Evolutionary conservation across 2,329 filamentous ascomycete genomes (phyloP).

Genomic region (Proliferodiscus dingleyae): DNA sequence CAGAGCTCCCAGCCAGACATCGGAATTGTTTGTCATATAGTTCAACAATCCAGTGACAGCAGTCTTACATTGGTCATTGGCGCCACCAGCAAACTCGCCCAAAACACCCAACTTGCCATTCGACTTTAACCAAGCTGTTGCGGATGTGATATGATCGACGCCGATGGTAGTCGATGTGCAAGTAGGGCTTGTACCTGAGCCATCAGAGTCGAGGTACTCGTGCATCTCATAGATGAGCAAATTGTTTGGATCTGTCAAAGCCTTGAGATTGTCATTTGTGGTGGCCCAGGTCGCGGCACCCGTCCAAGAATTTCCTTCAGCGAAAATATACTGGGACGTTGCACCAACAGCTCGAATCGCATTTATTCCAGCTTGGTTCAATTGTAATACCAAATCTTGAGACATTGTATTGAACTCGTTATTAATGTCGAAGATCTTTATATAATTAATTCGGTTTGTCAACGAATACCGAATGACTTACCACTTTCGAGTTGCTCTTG

Average conservation of each 20-base stretch:
- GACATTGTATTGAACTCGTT: constrained; percentile 42
- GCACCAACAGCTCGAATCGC: constrained; percentile 40
- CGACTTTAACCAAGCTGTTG: constrained; percentile 48
- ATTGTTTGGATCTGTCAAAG: constrained; percentile 45
- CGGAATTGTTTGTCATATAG: constrained; percentile 42
- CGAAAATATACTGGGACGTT: constrained; percentile 52
- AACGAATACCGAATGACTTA: no score
- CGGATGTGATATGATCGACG: constrained; percentile 42
- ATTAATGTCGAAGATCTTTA: constrained; percentile 42
- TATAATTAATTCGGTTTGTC: no score
- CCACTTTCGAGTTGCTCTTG: constrained; percentile 33
- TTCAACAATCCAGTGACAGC: constrained; percentile 46
- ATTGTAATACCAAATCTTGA: constrained; percentile 34
- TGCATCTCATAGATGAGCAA: constrained; percentile 58
- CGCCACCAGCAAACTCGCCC: constrained; percentile 50
- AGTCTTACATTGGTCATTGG: constrained; percentile 43
- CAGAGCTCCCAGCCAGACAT: constrained; percentile 47
- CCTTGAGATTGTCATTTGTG: constrained; percentile 40
- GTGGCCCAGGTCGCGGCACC: constrained; percentile 26
- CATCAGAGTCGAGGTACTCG: constrained; percentile 54
- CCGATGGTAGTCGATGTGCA: constrained; percentile 50
- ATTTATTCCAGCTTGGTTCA: constrained; percentile 42
- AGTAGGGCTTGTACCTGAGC: constrained; percentile 43
- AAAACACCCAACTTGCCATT: constrained; percentile 49
- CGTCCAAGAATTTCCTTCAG: constrained; percentile 43